These are phyloP conservation scores for Botrytis fragariae DNA, from an alignment of 2,329 filamentous ascomycete genomes.

Conservation along the genomic window DNA sequence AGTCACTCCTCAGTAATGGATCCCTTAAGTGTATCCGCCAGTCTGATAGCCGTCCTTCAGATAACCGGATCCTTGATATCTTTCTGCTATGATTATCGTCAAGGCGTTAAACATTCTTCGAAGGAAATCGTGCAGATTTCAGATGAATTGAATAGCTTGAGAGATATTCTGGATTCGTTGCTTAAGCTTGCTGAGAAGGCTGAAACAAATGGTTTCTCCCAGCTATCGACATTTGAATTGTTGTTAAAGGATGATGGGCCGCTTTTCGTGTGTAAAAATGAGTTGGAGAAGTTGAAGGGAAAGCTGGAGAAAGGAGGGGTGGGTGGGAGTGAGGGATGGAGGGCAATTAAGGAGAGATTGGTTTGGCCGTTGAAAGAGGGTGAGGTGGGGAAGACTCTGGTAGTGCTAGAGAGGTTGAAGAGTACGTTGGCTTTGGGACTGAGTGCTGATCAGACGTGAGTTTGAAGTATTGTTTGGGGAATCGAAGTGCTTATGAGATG, in stretches of 20 bases:
- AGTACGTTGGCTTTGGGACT: conserved; percentile 27
- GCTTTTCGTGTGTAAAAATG: conserved; percentile 22
- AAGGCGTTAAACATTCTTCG: conserved; percentile 23
- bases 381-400: conserved; percentile 24
- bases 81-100: conserved; percentile 31
- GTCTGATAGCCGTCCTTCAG: conserved; percentile 30
- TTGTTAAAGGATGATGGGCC: conserved; percentile 25
- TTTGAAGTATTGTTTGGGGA: background rate
- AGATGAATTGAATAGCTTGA: conserved; percentile 26
- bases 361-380: conserved; percentile 29
- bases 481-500: background rate
- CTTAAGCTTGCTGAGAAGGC: conserved; percentile 27
- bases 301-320: conserved; percentile 23
- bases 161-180: conserved; percentile 26
- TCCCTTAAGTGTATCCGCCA: conserved; percentile 28
- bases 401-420: conserved; percentile 27
- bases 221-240: conserved; percentile 24
- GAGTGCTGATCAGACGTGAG: conserved; percentile 28
- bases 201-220: background rate
- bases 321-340: conserved; percentile 22
- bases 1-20: conserved; percentile 23
- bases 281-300: conserved; percentile 24
- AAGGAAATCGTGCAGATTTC: conserved; percentile 27
- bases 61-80: conserved; percentile 27
- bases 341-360: conserved; percentile 21